Percentiles rank a stretch among this genome's conserved stretches.
These are phyloP conservation scores for Teratosphaeria epicoccoides DNA, from an alignment of 2,329 filamentous ascomycete genomes.

Conservation along the genomic window DNA sequence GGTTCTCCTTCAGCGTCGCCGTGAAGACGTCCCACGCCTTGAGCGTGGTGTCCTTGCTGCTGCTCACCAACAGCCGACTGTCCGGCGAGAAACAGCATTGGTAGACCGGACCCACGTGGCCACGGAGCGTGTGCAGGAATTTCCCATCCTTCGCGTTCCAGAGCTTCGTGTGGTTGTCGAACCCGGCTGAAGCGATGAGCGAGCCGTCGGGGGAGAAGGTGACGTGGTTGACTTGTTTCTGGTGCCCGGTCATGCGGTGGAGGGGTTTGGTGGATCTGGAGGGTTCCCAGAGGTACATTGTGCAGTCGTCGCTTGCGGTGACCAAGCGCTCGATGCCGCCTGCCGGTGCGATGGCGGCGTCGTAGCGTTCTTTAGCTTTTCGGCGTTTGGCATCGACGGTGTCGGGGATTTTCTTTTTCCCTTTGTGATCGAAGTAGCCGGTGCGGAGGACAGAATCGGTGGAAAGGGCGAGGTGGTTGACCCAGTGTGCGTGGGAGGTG, in stretches of 20 bases:
- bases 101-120: conserved; percentile 85
- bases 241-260: conserved; percentile 80
- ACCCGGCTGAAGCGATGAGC: conserved; percentile 77
- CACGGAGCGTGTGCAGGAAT: conserved; percentile 78
- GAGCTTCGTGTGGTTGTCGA: conserved; percentile 90
- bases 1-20: conserved; percentile 68
- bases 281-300: conserved; percentile 92
- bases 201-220: conserved; percentile 84
- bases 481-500: conserved; percentile 78
- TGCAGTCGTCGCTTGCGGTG: conserved; percentile 89
- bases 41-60: conserved; percentile 82
- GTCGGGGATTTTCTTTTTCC: conserved; percentile 52
- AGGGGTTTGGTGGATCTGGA: conserved; percentile 68
- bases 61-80: conserved; percentile 76
- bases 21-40: conserved; percentile 91
- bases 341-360: conserved; percentile 59
- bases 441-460: conserved; percentile 85
- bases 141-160: conserved; percentile 69
- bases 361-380: conserved; percentile 72
- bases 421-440: conserved; percentile 73
- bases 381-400: conserved; percentile 59
- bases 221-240: conserved; percentile 94
- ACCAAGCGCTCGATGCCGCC: conserved; percentile 69
- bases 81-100: conserved; percentile 89
- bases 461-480: conserved; percentile 88